Conservation (phyloP, 2,329 filamentous ascomycete genomes). For the Truncatella angustata region DNA sequence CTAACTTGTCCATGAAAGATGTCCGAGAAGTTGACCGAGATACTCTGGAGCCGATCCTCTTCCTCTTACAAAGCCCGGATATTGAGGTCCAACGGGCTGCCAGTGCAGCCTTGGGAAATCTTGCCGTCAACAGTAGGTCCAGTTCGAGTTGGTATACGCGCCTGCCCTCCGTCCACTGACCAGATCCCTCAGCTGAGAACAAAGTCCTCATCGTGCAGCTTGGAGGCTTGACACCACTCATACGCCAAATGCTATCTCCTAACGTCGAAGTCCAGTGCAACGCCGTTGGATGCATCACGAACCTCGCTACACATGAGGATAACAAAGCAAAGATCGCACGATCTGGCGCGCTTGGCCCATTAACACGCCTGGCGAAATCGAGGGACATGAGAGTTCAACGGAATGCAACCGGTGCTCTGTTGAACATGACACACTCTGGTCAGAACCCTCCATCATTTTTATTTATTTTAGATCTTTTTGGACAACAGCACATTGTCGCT, state of each 20-base stretch:
- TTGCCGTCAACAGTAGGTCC: conserved; percentile 89
- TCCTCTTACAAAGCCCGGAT: conserved; percentile 89
- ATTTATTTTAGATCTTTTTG: too few relatives aligned
- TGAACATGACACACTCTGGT: conserved; percentile 99
- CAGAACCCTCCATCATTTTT: conserved; percentile 29
- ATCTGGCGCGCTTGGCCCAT: conserved; percentile 85
- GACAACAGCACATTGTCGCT: conserved; percentile 18
- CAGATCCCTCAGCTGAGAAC: conserved; percentile 74
- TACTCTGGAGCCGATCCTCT: conserved; percentile 93
- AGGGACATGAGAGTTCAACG: conserved; percentile 98
- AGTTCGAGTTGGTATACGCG: too few relatives aligned
- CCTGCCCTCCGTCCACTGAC: conserved; percentile 33
- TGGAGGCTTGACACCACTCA: conserved; percentile 85
- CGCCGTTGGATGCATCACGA: conserved; percentile 97
- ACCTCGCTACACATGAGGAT: conserved; percentile 95
- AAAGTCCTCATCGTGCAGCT: conserved; percentile 95
- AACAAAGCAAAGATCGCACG: conserved; percentile 98
- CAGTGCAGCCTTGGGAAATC: conserved; percentile 91
- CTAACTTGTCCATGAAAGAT: conserved; percentile 57
- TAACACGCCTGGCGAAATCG: conserved; percentile 91
- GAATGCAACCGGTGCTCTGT: conserved; percentile 90
- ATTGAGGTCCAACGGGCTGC: conserved; percentile 97
- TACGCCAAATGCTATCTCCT: conserved; percentile 95
- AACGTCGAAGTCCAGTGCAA: conserved; percentile 99
- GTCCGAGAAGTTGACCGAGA: conserved; percentile 93